A percentile compares a stretch with the other conserved stretches of the same genome.
Conservation (phyloP, 305 asterid genomes). For the Coffea humblotiana region DNA sequence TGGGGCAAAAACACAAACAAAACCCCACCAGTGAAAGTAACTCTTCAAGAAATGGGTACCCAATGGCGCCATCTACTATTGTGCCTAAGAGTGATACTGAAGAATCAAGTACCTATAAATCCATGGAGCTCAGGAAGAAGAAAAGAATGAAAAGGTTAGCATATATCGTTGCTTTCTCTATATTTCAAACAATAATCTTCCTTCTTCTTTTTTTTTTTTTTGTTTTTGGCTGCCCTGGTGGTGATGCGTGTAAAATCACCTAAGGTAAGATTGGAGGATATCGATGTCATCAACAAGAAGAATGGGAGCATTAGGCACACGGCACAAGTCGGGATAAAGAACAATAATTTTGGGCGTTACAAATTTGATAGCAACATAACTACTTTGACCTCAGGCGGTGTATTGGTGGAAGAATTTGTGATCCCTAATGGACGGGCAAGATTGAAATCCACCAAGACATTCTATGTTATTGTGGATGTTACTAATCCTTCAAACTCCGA, state of each 20-base stretch:
- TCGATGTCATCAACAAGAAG: not conserved
- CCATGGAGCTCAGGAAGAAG: not conserved
- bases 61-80: not conserved
- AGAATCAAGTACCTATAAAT: not conserved
- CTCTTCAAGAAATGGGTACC: not conserved
- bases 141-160: not conserved
- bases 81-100: not conserved
- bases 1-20: too few relatives aligned
- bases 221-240: not conserved
- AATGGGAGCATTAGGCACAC: not conserved
- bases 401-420: not conserved
- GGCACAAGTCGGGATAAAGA: conserved; percentile 1
- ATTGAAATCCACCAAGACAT: not conserved
- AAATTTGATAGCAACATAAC: conserved; percentile 7
- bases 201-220: not conserved
- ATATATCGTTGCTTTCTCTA: not conserved
- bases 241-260: not conserved
- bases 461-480: conserved; percentile 3
- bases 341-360: conserved; percentile 18
- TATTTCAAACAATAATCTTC: not conserved
- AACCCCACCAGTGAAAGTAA: too few relatives aligned
- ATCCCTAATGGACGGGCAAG: not conserved
- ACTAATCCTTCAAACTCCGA: not conserved
- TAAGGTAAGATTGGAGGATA: not conserved
- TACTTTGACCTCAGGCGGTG: not conserved